Evolutionary conservation across 2,329 filamentous ascomycete species (phyloP).

Genomic region (Endothia cerciana): DNA sequence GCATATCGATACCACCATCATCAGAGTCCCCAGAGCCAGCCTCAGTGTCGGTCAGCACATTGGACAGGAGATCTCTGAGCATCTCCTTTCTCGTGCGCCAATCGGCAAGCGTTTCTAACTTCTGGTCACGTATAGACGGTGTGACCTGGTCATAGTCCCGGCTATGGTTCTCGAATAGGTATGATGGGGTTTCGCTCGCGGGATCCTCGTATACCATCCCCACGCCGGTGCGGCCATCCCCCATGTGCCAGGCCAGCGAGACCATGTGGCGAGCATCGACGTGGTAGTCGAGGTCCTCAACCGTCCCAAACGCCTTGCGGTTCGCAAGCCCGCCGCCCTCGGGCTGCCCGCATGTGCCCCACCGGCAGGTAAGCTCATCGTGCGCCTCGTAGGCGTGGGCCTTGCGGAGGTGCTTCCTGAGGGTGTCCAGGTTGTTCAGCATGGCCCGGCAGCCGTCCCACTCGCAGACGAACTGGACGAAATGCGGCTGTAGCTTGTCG

Average conservation of each 20-base stretch:
- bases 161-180: neutral
- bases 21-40: neutral
- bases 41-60: neutral
- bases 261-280: neutral
- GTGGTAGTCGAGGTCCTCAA: constrained; percentile 12
- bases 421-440: constrained; percentile 17
- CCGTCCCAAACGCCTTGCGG: neutral
- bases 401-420: constrained; percentile 15
- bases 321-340: neutral
- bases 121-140: neutral
- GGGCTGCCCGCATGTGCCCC: constrained; percentile 2
- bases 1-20: neutral
- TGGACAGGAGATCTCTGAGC: neutral
- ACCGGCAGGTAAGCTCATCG: neutral
- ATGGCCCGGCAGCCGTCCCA: constrained; percentile 17
- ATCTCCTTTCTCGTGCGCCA: neutral
- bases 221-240: neutral
- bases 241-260: neutral
- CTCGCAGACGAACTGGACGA: constrained; percentile 10
- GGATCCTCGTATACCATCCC: neutral
- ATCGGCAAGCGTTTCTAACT: neutral
- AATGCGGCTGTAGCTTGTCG: constrained; percentile 3
- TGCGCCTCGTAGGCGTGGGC: constrained; percentile 11
- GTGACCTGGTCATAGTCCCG: neutral
- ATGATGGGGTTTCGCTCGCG: neutral